Evolutionary conservation across 176 grass and related monocot species (phyloP), one percentile per base, ranked within the genome.

Genomic region (Aegilops umbellulata): DNA sequence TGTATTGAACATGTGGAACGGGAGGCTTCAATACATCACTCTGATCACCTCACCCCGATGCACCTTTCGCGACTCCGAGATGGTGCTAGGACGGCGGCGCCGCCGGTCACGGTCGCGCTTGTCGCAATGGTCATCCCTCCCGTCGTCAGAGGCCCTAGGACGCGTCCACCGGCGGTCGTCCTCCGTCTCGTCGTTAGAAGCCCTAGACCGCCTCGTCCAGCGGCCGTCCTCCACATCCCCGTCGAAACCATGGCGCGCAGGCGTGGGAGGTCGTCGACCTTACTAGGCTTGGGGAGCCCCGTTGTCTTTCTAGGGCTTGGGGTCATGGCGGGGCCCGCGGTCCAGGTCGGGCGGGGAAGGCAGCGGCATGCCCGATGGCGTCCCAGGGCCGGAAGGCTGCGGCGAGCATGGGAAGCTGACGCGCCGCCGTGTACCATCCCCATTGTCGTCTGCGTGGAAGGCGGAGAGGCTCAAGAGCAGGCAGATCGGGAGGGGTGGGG

Each of bases 171-270:
- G 42, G 34, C 77, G 26, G 71, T 42, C 77, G 8, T 30, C 69
- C 0, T 78, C 85, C 55, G 85, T 66, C 11, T 93, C 87, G 44
- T 82, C 84, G 74, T 74, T 84, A 5, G 85, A 83, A 87, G 77
- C 80, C 75, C 69, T 76, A 80, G 72, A 62, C 9, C 63, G 78
- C 76, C 63, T 78, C 72, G 19, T 39, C 51, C 51, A 22, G 41
- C 76, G 41, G 76, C 47, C 64, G 0, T 35, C 60, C 1, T 65
- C 84, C 39, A 65, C 76, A 10, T 92, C 84, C 34, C 11, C 79
- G 16, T 86, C 63, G 82, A 69, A 55, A 65, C 80, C 74, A 51
- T 87, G 41, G 71, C 26, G 70, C 38, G 72, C 6, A 32, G 41
- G 46, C 76, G 34, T 13, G 25, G 26, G 7, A 3, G 22, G 17